phyloP scores from a whole-genome alignment of 306 rosid genomes.

The Sophora flavescens region DNA sequence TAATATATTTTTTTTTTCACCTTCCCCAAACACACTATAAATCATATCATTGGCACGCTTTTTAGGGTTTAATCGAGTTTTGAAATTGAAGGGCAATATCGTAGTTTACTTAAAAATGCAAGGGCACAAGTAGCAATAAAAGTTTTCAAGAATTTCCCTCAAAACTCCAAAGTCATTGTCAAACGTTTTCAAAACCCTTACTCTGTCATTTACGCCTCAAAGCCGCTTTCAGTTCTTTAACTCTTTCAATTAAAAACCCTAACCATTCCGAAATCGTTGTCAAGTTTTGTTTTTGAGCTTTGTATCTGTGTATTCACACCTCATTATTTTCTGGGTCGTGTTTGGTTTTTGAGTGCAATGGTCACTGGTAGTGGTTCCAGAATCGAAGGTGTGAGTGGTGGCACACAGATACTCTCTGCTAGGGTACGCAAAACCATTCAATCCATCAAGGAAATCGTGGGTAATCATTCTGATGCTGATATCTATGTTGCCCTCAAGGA shows the following conservation, averaged over 20 bases:
- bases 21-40: too few relatives aligned
- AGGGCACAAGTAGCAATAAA: background rate
- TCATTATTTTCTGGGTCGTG: constrained; percentile 24
- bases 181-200: constrained; percentile 62
- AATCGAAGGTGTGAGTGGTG: constrained; percentile 71
- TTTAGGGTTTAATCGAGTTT: background rate
- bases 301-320: background rate
- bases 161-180: constrained; percentile 1
- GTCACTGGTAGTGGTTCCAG: constrained; percentile 59
- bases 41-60: background rate
- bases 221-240: constrained; percentile 47
- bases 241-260: constrained; percentile 29
- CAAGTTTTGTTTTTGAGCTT: constrained; percentile 52
- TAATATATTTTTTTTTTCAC: too few relatives aligned
- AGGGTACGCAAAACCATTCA: constrained; percentile 81
- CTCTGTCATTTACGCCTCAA: constrained; percentile 6
- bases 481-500: constrained; percentile 89
- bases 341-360: constrained; percentile 60
- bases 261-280: background rate
- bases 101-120: background rate
- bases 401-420: constrained; percentile 70
- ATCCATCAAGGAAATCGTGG: constrained; percentile 89
- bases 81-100: background rate
- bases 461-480: constrained; percentile 88
- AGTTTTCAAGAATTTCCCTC: constrained; percentile 1